Percentiles rank a stretch among this genome's conserved stretches.
These are phyloP conservation scores for Peronospora farinosa DNA, from an alignment of 352 stramenopile species.

Conservation along the genomic window DNA sequence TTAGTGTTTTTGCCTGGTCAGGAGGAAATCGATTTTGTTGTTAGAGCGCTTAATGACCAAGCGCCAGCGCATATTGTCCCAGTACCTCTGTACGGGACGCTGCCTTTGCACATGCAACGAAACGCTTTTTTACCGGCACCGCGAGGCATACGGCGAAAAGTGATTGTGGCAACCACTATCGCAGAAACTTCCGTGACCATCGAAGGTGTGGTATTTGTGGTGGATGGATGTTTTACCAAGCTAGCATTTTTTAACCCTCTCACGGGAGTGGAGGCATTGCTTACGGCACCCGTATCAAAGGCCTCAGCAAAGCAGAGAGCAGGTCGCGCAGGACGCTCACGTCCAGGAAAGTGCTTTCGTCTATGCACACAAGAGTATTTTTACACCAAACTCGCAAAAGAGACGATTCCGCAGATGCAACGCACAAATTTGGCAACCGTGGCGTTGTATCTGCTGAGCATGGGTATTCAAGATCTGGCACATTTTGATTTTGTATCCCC, in stretches of 20 bases:
- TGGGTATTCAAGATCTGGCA: slow-evolving; percentile 81
- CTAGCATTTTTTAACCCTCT: slow-evolving; percentile 80
- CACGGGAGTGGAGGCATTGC: slow-evolving; percentile 71
- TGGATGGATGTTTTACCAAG: slow-evolving; percentile 77
- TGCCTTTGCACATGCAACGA: slow-evolving; percentile 91
- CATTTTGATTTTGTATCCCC: slow-evolving; percentile 83
- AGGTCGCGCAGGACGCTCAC: slow-evolving; percentile 89
- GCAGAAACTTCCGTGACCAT: slow-evolving; percentile 97
- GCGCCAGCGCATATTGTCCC: slow-evolving; percentile 45
- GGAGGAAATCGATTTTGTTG: slow-evolving; percentile 91
- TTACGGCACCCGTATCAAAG: slow-evolving; percentile 94
- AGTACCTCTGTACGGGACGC: slow-evolving; percentile 87
- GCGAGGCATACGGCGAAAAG: slow-evolving; percentile 59
- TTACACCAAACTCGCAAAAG: slow-evolving; percentile 33
- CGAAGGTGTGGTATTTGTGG: slow-evolving; percentile 87
- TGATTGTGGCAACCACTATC: slow-evolving; percentile 90
- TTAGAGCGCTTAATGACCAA: slow-evolving; percentile 51
- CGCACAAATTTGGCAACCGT: slow-evolving; percentile 70
- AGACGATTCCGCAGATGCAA: slow-evolving; percentile 81
- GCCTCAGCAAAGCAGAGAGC: slow-evolving; percentile 93
- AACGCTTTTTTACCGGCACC: slow-evolving; percentile 83
- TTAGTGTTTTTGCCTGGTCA: slow-evolving; percentile 93
- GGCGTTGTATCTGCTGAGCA: slow-evolving; percentile 67
- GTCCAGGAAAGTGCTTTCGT: slow-evolving; percentile 73
- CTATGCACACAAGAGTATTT: slow-evolving; percentile 64